Evolutionary conservation across 257 asterid genomes (phyloP).

Genomic region (Cruciata laevipes): DNA sequence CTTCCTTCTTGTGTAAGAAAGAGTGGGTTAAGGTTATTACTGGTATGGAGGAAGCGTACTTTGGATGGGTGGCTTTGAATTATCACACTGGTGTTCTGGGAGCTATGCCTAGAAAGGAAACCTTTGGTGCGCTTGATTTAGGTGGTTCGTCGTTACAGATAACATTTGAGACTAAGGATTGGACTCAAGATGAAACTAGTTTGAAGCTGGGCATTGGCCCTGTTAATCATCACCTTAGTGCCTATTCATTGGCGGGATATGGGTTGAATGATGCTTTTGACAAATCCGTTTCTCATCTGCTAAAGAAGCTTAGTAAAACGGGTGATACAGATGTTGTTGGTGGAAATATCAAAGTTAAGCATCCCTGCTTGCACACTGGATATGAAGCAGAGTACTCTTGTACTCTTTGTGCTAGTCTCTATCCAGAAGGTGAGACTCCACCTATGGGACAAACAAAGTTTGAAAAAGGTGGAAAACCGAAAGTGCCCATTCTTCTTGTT

Average conservation of each 20-base stretch:
- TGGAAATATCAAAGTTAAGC: conserved; percentile 61
- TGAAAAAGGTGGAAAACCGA: conserved; percentile 39
- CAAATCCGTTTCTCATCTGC: conserved; percentile 74
- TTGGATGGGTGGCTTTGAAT: conserved; percentile 93
- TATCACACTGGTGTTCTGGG: conserved; percentile 72
- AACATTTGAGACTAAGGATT: conserved; percentile 66
- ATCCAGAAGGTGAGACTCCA: conserved; percentile 42
- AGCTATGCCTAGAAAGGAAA: conserved; percentile 60
- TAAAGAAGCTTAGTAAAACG: conserved; percentile 49
- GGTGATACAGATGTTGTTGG: conserved; percentile 42
- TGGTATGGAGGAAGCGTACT: conserved; percentile 92
- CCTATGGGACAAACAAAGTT: conserved; percentile 36
- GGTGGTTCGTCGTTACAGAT: conserved; percentile 97
- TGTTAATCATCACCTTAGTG: conserved; percentile 74
- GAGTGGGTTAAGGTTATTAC: conserved; percentile 89
- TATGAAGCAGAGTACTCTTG: conserved; percentile 64
- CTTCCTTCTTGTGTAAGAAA: conserved; percentile 70
- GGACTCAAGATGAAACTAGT: conserved; percentile 43
- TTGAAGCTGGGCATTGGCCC: conserved; percentile 70
- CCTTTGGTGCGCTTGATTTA: conserved; percentile 92
- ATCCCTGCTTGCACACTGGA: conserved; percentile 89
- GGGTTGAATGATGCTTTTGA: conserved; percentile 98
- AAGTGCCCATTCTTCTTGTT: conserved; percentile 48
- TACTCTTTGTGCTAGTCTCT: conserved; percentile 52
- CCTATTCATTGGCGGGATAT: conserved; percentile 86